Evolutionary conservation across 2,329 filamentous ascomycete genomes (phyloP).

Genomic region (Sporothrix inflata): DNA sequence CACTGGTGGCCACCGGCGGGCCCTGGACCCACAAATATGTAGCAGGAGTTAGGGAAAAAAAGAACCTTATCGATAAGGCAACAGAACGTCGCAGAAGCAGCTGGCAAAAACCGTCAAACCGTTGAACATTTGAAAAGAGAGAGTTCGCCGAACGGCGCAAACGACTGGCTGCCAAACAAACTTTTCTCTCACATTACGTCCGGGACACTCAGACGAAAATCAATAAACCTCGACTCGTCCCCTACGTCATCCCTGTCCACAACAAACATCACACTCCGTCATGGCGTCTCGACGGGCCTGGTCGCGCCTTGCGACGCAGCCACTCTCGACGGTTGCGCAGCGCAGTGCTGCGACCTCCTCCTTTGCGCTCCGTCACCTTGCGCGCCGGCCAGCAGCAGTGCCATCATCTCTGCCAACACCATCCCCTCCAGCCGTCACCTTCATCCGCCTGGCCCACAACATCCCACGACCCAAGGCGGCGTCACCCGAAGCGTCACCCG

Average conservation of each 20-base stretch:
- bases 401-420: neutral
- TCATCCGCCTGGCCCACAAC: constrained; percentile 21
- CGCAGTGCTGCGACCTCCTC: neutral
- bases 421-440: neutral
- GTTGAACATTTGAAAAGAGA: neutral
- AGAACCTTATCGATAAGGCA: neutral
- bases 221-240: neutral
- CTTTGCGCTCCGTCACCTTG: neutral
- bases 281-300: constrained; percentile 22
- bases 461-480: constrained; percentile 25
- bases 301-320: constrained; percentile 19
- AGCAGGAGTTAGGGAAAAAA: neutral
- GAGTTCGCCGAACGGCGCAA: neutral
- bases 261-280: neutral
- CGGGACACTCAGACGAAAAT: neutral
- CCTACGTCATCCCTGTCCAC: neutral
- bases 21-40: neutral
- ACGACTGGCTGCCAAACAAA: neutral
- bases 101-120: neutral
- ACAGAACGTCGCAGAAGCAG: constrained; percentile 12
- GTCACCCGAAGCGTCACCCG: neutral
- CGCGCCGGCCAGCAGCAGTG: neutral
- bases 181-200: neutral
- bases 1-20: neutral
- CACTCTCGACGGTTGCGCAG: constrained; percentile 7